Base-by-base conservation (phyloP, 108 stramenopile genomes). In the Poteriospumella lacustris region DNA sequence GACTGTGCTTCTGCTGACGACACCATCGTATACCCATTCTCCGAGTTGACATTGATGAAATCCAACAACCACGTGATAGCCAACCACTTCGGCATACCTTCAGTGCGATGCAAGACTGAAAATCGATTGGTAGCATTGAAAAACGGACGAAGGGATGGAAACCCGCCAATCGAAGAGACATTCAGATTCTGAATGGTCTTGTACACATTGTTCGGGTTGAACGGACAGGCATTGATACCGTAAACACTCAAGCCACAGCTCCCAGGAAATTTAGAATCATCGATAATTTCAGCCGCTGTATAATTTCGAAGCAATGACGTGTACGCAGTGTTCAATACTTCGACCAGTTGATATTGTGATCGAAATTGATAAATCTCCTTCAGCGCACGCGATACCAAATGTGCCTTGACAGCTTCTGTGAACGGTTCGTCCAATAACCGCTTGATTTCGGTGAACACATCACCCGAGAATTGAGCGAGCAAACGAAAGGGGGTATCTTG, bases 311-410 rank as follows among this genome's bases (percentile, higher is more conserved):
- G 24, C 36, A 64, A 64, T 5, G 15, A 34, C 15, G 28, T 5
- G 24, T 64, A 33, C 28, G 60, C 15, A 12, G 60, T 64, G 28
- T 9, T 3, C 5, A 64, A 26, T 5, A 73, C 31, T 34, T 39
- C 41, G 24, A 36, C 43, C 28, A 38, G 31, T 12, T 73, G 70
- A 24, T 33, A 26, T 12, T 52, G 43, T 33, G 42, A 9, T 12
- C 70, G 36, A 42, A 73, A 73, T 3, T 29, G 33, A 73, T 73
- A 73, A 5, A 73, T 73, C 42, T 73, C 70, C 42, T 73, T 56
- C 5, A 42, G 36, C 31, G 70, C 70, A 5, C 36, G 9, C 5
- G 70, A 56, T 3, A 73, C 70, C 42, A 73, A 56, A 56, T 73
- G 70, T 42, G 70, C 70, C 9, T 42, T 39, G 36, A 56, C 47